Conservation (phyloP, 345 rosid genomes). For the Aethionema arabicum region DNA sequence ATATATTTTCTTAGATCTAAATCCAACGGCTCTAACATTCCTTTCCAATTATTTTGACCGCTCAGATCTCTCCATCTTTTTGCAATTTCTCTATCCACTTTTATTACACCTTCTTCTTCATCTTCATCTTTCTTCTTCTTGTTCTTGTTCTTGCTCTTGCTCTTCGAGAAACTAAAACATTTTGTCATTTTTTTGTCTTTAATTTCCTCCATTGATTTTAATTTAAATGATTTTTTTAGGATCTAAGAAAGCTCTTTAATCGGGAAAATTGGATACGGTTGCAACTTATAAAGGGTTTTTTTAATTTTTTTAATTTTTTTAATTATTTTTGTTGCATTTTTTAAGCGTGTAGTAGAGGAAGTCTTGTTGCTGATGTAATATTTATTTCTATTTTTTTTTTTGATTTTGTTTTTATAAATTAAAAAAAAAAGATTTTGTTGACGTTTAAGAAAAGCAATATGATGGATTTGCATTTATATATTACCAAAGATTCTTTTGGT, state of each 20-base stretch:
- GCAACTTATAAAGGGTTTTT: no score
- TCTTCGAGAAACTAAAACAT: constrained; percentile 33
- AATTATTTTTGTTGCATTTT: constrained; percentile 4
- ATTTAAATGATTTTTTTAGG: constrained; percentile 12
- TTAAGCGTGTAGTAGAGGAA: constrained; percentile 26
- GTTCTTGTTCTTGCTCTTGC: constrained; percentile 31
- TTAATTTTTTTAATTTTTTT: no score
- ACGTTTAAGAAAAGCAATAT: constrained; percentile 37
- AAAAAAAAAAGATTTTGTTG: neutral
- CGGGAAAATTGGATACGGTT: neutral
- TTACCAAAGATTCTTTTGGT: constrained; percentile 6
- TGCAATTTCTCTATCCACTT: constrained; percentile 33
- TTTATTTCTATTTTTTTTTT: neutral
- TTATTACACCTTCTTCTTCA: constrained; percentile 33
- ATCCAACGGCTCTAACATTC: constrained; percentile 65
- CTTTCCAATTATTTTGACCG: constrained; percentile 62
- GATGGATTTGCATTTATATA: constrained; percentile 1
- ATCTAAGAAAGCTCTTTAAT: constrained; percentile 18
- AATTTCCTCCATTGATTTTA: constrained; percentile 25
- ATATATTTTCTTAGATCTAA: constrained; percentile 64
- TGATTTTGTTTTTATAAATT: neutral
- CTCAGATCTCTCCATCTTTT: constrained; percentile 67
- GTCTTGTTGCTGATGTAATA: constrained; percentile 4
- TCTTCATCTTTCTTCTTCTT: constrained; percentile 11
- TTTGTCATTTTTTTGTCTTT: constrained; percentile 28